Evolutionary conservation across 306 rosid species (phyloP).

Genomic region (cucumber (Cucumis sativus)): Cucumber_9930_V3 NC_026658.2:8416001-8416500

Average conservation of each 20-base stretch:
- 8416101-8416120: neutral
- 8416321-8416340: constrained; percentile 79
- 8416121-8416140: neutral
- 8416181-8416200: constrained; percentile 89
- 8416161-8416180: constrained; percentile 59
- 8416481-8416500: constrained; percentile 56
- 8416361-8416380: constrained; percentile 86
- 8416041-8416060: neutral
- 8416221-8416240: constrained; percentile 79
- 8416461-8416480: constrained; percentile 58
- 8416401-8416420: constrained; percentile 94
- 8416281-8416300: constrained; percentile 71
- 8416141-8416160: neutral
- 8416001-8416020: neutral
- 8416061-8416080: neutral
- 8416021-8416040: neutral
- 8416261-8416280: constrained; percentile 80
- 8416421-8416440: constrained; percentile 84
- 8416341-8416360: constrained; percentile 73
- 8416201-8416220: constrained; percentile 92
- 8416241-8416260: constrained; percentile 88
- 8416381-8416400: constrained; percentile 82
- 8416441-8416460: constrained; percentile 60
- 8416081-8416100: neutral
- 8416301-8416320: constrained; percentile 71